These are phyloP conservation scores for Talaromyces islandicus DNA, from an alignment of 2,329 filamentous ascomycete genomes.

Conservation along the genomic window DNA sequence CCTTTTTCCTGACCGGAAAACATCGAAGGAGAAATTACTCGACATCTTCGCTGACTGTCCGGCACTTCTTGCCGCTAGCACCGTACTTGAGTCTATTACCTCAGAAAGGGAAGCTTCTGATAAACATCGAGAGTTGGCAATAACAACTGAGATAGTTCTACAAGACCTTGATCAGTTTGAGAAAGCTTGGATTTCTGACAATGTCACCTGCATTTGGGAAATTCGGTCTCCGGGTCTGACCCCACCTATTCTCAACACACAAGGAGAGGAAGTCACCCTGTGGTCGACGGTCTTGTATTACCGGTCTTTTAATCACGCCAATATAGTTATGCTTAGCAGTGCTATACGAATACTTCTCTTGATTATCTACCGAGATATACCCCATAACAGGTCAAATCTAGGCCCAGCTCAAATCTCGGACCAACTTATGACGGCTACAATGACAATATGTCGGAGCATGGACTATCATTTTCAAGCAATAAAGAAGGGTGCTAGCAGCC, in stretches of 20 bases:
- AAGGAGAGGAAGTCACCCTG: neutral
- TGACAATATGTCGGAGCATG: constrained; percentile 1
- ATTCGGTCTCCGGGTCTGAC: neutral
- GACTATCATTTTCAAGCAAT: constrained; percentile 1
- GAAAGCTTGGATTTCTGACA: neutral
- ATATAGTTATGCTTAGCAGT: neutral
- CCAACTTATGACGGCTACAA: neutral
- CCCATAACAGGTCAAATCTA: neutral
- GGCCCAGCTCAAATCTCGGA: neutral
- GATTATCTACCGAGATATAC: neutral
- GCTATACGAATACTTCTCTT: neutral
- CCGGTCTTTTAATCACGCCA: neutral
- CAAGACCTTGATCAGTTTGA: neutral
- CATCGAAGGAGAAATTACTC: neutral
- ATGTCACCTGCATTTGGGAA: neutral
- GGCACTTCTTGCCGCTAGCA: neutral
- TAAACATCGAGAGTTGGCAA: neutral
- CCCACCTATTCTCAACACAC: neutral
- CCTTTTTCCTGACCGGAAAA: neutral
- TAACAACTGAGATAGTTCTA: neutral
- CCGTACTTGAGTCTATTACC: neutral
- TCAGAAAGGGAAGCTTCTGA: neutral
- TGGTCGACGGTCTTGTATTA: constrained; percentile 4
- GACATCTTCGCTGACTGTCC: constrained; percentile 2
- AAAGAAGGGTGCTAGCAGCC: neutral